Percentiles rank a stretch among this genome's conserved stretches.
Evolutionary conservation across 2,329 filamentous ascomycete genomes (phyloP).

Genomic region (Ophioceras dolichostomum): DNA sequence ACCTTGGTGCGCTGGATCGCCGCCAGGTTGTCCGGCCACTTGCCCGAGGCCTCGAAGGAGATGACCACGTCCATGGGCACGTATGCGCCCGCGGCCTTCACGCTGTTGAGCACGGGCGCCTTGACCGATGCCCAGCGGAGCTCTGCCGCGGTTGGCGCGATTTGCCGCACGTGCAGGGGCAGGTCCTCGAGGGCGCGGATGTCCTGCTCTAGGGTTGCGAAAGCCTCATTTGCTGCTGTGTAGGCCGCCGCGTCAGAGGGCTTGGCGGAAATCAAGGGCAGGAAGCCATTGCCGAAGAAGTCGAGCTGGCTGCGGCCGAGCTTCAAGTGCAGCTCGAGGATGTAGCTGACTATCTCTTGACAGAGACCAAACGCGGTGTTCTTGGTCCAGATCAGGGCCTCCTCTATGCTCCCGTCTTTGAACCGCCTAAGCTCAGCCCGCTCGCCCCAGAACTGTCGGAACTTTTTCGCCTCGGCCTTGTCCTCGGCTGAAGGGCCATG

Average conservation of each 20-base stretch:
- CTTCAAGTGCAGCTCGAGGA: slow-evolving; percentile 47
- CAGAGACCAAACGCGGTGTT: slow-evolving; percentile 51
- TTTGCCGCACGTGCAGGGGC: slow-evolving; percentile 73
- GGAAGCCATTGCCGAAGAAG: slow-evolving; percentile 35
- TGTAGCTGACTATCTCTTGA: slow-evolving; percentile 65
- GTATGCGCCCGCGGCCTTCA: slow-evolving; percentile 27
- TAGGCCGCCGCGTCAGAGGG: slow-evolving; percentile 46
- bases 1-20: slow-evolving; percentile 92
- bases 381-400: slow-evolving; percentile 78
- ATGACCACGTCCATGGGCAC: slow-evolving; percentile 66
- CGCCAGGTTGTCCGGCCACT: slow-evolving; percentile 85
- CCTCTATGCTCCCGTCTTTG: slow-evolving; percentile 86
- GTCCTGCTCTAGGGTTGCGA: slow-evolving; percentile 62
- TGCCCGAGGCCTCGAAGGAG: slow-evolving; percentile 84
- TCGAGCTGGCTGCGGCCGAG: slow-evolving; percentile 39
- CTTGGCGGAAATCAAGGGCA: slow-evolving; percentile 32
- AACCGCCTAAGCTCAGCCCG: slow-evolving; percentile 89
- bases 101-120: slow-evolving; percentile 32
- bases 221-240: slow-evolving; percentile 55
- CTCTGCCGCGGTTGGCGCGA: slow-evolving; percentile 59
- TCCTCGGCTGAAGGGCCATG: slow-evolving; percentile 80
- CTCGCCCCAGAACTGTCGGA: slow-evolving; percentile 89
- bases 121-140: slow-evolving; percentile 61
- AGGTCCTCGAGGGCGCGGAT: slow-evolving; percentile 70
- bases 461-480: slow-evolving; percentile 67